These are phyloP conservation scores for Epithemia pelagica DNA, from an alignment of 108 stramenopile genomes.

Conservation along the genomic window DNA sequence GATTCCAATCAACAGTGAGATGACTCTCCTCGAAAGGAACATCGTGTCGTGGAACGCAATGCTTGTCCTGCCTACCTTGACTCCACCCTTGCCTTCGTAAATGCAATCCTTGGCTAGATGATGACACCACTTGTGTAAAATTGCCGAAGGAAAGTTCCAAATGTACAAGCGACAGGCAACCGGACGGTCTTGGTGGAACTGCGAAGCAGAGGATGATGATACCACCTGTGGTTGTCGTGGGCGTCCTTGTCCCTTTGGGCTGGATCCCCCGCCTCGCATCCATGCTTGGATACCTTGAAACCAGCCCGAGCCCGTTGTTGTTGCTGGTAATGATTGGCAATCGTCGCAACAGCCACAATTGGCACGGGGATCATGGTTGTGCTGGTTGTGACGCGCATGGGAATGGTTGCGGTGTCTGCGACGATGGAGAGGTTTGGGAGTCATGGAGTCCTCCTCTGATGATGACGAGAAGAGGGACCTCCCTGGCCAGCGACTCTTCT, in stretches of 20 bases:
- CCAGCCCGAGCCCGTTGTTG: too few relatives aligned
- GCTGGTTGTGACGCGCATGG: background rate
- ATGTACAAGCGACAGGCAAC: conserved; percentile 16
- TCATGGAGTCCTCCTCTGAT: conserved; percentile 7
- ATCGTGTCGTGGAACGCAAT: too few relatives aligned
- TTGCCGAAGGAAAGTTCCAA: conserved; percentile 28
- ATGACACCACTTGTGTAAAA: conserved; percentile 36
- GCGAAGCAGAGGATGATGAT: too few relatives aligned
- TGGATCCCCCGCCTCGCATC: too few relatives aligned
- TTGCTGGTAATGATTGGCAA: too few relatives aligned
- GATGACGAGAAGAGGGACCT: background rate
- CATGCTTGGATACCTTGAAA: too few relatives aligned
- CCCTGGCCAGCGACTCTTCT: too few relatives aligned
- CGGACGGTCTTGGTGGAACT: too few relatives aligned
- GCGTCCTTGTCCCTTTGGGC: too few relatives aligned
- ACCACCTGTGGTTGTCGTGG: background rate
- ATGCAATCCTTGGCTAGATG: conserved; percentile 33
- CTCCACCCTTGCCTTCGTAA: conserved; percentile 43
- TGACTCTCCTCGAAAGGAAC: background rate
- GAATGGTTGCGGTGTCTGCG: background rate
- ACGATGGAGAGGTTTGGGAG: background rate
- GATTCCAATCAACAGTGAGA: background rate
- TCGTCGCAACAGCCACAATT: too few relatives aligned
- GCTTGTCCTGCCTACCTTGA: conserved; percentile 15
- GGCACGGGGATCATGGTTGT: conserved; percentile 5